phyloP scores from a whole-genome alignment of 805 yeast genomes.

The Barnettozyma siamensis region DNA sequence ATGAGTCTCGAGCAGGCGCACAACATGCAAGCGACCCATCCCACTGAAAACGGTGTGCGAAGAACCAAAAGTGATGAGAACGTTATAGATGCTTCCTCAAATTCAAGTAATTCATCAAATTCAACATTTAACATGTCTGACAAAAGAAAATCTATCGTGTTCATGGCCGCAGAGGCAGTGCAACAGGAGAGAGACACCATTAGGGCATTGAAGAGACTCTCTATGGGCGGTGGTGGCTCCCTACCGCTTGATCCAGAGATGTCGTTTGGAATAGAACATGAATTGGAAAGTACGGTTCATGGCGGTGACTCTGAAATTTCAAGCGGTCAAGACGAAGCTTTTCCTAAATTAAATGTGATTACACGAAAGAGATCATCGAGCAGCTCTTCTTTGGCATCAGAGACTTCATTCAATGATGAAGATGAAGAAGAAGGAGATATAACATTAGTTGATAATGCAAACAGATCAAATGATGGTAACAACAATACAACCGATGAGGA shows the following conservation, averaged over 20 bases:
- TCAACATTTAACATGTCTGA: not conserved
- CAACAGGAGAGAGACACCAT: slow-evolving; percentile 71
- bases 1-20: too few species aligned
- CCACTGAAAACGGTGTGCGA: too few species aligned
- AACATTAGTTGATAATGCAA: slow-evolving; percentile 8
- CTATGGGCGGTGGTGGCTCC: slow-evolving; percentile 55
- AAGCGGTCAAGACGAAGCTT: slow-evolving; percentile 2
- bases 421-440: slow-evolving; percentile 12
- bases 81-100: too few species aligned
- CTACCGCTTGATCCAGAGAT: slow-evolving; percentile 64
- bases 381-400: slow-evolving; percentile 15
- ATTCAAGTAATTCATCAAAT: too few species aligned
- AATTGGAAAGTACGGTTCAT: slow-evolving; percentile 23
- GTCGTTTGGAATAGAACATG: slow-evolving; percentile 38
- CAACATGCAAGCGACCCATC: too few species aligned
- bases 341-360: not conserved
- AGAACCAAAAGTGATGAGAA: too few species aligned
- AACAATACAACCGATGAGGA: slow-evolving; percentile 9
- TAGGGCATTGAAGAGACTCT: slow-evolving; percentile 64
- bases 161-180: slow-evolving; percentile 68
- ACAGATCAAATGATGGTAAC: too few species aligned
- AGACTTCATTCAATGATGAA: slow-evolving; percentile 8
- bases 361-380: slow-evolving; percentile 14
- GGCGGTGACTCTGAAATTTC: slow-evolving; percentile 2
- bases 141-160: slow-evolving; percentile 37